A percentile compares a stretch with the other conserved stretches of the same genome.
phyloP scores from a whole-genome alignment of 2,329 filamentous ascomycete species.

The Hymenotorrendiella dingleyae region DNA sequence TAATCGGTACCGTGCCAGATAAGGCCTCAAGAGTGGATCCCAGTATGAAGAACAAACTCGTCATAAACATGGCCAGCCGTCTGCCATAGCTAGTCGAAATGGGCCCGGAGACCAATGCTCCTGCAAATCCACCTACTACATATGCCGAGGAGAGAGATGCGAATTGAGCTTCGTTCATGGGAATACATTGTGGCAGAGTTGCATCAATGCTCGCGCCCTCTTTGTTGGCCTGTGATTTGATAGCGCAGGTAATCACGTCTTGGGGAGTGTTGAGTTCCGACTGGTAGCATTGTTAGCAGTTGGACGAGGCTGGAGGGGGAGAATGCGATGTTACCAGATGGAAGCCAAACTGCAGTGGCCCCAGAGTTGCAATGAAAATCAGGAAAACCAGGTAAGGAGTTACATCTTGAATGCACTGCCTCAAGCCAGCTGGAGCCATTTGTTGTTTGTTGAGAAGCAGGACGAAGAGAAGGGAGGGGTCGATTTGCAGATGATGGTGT shows the following conservation, averaged over 20 bases:
- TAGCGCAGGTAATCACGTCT: slow-evolving; percentile 84
- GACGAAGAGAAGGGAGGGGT: neutral
- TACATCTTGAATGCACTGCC: slow-evolving; percentile 35
- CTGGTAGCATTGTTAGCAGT: slow-evolving; percentile 38
- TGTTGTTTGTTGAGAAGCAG: neutral
- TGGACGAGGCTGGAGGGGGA: slow-evolving; percentile 5
- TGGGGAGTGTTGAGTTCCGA: slow-evolving; percentile 93
- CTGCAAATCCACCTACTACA: slow-evolving; percentile 80
- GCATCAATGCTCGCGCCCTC: slow-evolving; percentile 22
- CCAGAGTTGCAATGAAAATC: slow-evolving; percentile 71
- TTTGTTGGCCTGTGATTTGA: slow-evolving; percentile 41
- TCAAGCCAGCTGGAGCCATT: slow-evolving; percentile 28
- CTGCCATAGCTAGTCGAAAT: slow-evolving; percentile 74
- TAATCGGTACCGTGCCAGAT: slow-evolving; percentile 57
- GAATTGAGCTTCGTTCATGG: slow-evolving; percentile 76
- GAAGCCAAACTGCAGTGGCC: slow-evolving; percentile 90
- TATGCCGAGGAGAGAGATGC: slow-evolving; percentile 86
- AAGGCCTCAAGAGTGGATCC: slow-evolving; percentile 74
- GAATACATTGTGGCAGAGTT: slow-evolving; percentile 70
- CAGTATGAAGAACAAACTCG: slow-evolving; percentile 66
- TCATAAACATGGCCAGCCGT: slow-evolving; percentile 68
- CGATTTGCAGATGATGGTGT: too few species aligned
- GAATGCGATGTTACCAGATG: slow-evolving; percentile 60
- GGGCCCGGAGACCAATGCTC: slow-evolving; percentile 74
- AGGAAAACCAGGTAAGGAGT: slow-evolving; percentile 75